Percentiles rank a stretch among this genome's conserved stretches.
Conservation (phyloP, 2,329 filamentous ascomycete species). For the Penicillium sp. region DNA sequence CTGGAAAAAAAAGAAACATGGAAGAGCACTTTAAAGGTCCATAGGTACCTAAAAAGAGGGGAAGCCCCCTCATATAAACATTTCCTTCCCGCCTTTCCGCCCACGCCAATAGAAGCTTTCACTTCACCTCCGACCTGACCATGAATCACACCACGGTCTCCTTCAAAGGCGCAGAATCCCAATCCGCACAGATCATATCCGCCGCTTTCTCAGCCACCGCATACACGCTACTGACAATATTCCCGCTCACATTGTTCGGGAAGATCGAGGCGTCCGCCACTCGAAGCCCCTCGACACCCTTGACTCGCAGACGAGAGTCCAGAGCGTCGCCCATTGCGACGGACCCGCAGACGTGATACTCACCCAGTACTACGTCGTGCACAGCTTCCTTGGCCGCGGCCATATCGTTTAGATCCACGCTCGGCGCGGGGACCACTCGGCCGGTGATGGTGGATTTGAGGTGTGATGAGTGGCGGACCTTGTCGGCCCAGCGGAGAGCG, state of each 20-base stretch:
- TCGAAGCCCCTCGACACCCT: conserved; percentile 23
- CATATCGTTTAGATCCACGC: conserved; percentile 11
- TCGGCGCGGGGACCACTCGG: conserved; percentile 8
- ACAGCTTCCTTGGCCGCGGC: conserved; percentile 10
- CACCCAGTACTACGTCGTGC: conserved; percentile 7
- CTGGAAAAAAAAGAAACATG: too few species aligned
- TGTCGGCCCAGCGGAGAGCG: conserved; percentile 15
- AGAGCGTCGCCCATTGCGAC: conserved; percentile 30
- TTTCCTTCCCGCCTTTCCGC: too few species aligned
- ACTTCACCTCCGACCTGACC: too few species aligned
- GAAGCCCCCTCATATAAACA: too few species aligned
- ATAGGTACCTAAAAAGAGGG: too few species aligned
- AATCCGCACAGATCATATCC: conserved; percentile 29
- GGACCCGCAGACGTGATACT: conserved; percentile 21
- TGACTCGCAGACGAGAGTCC: conserved; percentile 23
- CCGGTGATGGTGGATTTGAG: conserved; percentile 3
- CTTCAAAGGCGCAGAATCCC: conserved; percentile 6
- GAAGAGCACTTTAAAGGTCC: too few species aligned
- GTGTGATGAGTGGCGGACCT: conserved; percentile 7
- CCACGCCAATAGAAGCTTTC: too few species aligned
- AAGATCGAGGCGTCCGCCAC: conserved; percentile 26
- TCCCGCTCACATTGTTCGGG: conserved; percentile 27
- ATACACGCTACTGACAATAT: conserved; percentile 27
- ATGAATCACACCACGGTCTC: conserved; percentile 1
- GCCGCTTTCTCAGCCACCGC: conserved; percentile 31